Base-by-base conservation (phyloP, 371 early-diverging fungal species). In the Coemansia sp. region DNA sequence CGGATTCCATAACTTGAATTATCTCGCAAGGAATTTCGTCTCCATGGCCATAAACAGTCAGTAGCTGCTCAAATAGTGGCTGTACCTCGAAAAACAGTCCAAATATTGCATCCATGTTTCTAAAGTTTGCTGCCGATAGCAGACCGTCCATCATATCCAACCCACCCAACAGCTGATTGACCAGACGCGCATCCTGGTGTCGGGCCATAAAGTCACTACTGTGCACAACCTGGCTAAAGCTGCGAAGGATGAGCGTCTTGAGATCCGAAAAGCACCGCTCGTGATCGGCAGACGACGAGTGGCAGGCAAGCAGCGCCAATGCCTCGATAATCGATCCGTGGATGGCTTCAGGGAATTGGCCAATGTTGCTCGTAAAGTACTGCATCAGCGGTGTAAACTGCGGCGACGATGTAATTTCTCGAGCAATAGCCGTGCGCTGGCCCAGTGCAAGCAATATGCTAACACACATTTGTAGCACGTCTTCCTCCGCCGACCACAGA, bases 111-210 rank as follows among this genome's bases (percentile, higher is more conserved):
- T 68, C 65, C 76, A 76, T 68, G 22, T 76, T 76, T 16, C 64
- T 54, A 16, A 61, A 61, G 63, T 67, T 76, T 24, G 76, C 76
- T 1, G 76, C 74, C 4, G 74, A 37, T n/a, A 76, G 62, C 11
- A 76, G 68, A 24, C 76, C 76, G 40, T 76, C 76, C 58, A 76
- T 53, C 76, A 76, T 76, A 14, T 76, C 76, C 31, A 76, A 65
- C 3, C 76, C 74, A 14, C 73, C 76, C 18, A 76, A 57, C 31
- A 76, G 13, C 21, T 54, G 59, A 51, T 54, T 48, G 26, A 72
- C 58, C 13, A 61, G 54, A 27, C 53, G 76, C 16, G 39, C 29
- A 18, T 76, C 68, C 29, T 76, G 72, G 18, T 14, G 34, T 13
- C 55, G 57, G 7, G 45, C 47, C 27, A 16, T 18, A 34, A 61